A percentile compares a stretch with the other conserved stretches of the same genome.
phyloP scores from a whole-genome alignment of 805 yeast species.

The Cyberlindnera xishuangbannaensis region DNA sequence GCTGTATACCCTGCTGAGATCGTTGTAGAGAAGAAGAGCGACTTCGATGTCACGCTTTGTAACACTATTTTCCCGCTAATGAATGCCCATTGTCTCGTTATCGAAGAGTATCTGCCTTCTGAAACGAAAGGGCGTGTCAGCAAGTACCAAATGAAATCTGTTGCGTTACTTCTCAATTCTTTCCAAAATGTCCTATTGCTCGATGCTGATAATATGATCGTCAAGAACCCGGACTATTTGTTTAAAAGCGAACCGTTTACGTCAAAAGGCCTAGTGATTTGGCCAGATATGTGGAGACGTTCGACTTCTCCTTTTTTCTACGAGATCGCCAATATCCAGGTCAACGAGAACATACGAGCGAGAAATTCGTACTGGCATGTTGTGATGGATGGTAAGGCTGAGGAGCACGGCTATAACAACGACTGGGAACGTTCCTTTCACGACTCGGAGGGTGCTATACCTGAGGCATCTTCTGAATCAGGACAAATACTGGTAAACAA shows the following conservation, averaged over 20 bases:
- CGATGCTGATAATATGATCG: conserved; percentile 71
- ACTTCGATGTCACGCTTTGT: conserved; percentile 65
- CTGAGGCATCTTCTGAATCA: conserved; percentile 55
- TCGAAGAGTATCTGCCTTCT: conserved; percentile 45
- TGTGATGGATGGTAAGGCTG: conserved; percentile 14
- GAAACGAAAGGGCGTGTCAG: conserved; percentile 35
- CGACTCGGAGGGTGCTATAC: conserved; percentile 48
- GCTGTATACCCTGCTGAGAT: conserved; percentile 72
- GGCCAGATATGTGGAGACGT: conserved; percentile 68
- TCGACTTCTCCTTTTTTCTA: conserved; percentile 54
- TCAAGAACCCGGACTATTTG: conserved; percentile 47
- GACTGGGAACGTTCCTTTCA: conserved; percentile 14
- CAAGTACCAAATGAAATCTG: conserved; percentile 59
- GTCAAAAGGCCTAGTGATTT: conserved; percentile 39
- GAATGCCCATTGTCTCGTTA: conserved; percentile 52
- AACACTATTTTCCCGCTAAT: conserved; percentile 51
- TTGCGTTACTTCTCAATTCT: conserved; percentile 66
- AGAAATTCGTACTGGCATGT: conserved; percentile 23
- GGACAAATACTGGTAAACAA: conserved; percentile 55
- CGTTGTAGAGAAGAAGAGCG: conserved; percentile 57
- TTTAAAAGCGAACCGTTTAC: conserved; percentile 38
- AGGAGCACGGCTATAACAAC: conserved; percentile 6
- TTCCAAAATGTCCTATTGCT: conserved; percentile 67
- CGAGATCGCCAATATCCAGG: conserved; percentile 40
- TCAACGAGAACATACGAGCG: conserved; percentile 29